Evolutionary conservation across 345 rosid species (phyloP).

Genomic region (Ricinus communis): DNA sequence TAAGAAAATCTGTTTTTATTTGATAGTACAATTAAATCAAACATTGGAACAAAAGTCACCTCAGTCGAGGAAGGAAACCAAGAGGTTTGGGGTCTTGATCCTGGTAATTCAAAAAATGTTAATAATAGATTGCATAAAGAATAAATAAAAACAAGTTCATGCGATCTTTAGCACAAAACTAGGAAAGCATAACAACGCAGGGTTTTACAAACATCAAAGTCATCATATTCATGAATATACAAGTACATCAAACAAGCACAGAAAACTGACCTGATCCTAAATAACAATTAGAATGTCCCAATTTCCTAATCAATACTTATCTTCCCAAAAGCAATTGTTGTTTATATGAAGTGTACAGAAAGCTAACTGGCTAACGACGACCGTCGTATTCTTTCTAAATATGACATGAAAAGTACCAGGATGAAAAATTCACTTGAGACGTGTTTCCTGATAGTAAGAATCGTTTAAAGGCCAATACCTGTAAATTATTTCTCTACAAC

Average conservation of each 20-base stretch:
- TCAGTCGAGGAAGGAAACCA: conserved; percentile 48
- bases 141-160: neutral
- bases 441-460: neutral
- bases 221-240: neutral
- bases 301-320: neutral
- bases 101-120: conserved; percentile 32
- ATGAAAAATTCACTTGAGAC: neutral
- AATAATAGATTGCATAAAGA: neutral
- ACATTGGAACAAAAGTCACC: conserved; percentile 37
- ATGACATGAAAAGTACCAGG: conserved; percentile 1
- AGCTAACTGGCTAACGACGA: too few species aligned
- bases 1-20: conserved; percentile 4
- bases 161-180: neutral
- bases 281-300: neutral
- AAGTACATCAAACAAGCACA: neutral
- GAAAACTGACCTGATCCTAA: neutral
- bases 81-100: conserved; percentile 46
- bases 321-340: neutral
- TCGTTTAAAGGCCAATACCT: neutral
- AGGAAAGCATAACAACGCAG: neutral
- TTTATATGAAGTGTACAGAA: neutral
- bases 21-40: conserved; percentile 6
- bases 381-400: neutral
- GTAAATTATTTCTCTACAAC: neutral
- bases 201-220: neutral